Conservation (phyloP, 148 eudicot species). For the Rhododendron ferrugineum region DNA sequence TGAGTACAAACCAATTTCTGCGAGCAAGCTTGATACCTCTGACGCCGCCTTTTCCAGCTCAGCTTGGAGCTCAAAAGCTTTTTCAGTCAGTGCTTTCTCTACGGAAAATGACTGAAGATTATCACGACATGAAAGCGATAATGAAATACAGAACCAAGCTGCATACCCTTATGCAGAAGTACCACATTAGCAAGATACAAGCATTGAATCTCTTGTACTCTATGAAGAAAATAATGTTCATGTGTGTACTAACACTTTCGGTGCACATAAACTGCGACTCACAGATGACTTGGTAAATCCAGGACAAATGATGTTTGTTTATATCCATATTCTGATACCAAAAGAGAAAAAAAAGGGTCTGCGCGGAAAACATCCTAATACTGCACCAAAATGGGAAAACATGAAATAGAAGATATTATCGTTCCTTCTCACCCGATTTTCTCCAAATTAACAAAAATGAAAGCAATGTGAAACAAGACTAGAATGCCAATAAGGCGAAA, state of each 20-base stretch:
- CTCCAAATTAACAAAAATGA: background rate
- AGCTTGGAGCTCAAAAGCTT: constrained; percentile 25
- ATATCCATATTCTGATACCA: too few species aligned
- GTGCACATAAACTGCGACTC: too few species aligned
- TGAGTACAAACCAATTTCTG: constrained; percentile 25
- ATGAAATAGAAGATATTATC: background rate
- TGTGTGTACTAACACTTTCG: too few species aligned
- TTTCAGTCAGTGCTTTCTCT: constrained; percentile 31
- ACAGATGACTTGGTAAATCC: too few species aligned
- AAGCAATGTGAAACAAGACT: background rate
- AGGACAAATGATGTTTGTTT: too few species aligned
- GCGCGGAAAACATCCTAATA: background rate
- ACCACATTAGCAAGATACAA: background rate
- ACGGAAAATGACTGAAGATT: background rate
- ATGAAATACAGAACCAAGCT: background rate
- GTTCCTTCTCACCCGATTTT: background rate
- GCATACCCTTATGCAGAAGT: too few species aligned
- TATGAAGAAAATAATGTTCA: background rate
- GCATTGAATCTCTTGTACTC: background rate
- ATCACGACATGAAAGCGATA: background rate
- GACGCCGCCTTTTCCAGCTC: constrained; percentile 30
- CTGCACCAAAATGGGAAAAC: background rate
- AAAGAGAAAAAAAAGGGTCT: too few species aligned
- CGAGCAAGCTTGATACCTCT: constrained; percentile 26
- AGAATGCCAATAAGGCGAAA: background rate